phyloP scores from a whole-genome alignment of 768 basidiomycete species.

The Filobasidium wieringae region DNA sequence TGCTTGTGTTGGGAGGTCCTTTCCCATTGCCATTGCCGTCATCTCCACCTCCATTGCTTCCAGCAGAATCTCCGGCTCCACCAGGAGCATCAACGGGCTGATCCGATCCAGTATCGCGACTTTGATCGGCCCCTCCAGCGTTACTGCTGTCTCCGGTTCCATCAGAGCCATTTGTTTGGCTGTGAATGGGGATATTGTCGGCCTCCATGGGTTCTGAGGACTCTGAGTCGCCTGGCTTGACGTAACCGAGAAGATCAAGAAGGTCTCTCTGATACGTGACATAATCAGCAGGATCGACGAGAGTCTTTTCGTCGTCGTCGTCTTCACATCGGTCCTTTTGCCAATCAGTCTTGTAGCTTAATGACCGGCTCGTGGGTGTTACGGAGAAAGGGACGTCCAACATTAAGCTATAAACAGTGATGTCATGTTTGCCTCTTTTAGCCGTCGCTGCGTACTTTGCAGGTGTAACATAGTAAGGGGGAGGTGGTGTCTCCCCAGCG shows the following conservation, averaged over 20 bases:
- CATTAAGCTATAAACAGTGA: neutral
- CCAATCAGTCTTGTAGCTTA: too few species aligned
- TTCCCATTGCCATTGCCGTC: neutral
- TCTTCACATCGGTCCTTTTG: too few species aligned
- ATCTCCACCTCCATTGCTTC: neutral
- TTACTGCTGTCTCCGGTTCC: too few species aligned
- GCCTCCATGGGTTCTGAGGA: too few species aligned
- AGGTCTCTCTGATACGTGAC: neutral
- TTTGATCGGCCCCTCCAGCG: too few species aligned
- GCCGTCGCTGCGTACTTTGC: neutral
- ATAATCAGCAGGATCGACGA: neutral
- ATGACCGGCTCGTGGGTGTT: too few species aligned
- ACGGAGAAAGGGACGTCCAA: neutral
- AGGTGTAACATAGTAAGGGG: neutral
- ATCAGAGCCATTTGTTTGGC: too few species aligned
- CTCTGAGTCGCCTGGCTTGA: too few species aligned
- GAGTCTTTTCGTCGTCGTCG: neutral
- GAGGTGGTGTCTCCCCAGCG: neutral
- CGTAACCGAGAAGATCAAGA: neutral
- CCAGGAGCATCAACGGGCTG: neutral
- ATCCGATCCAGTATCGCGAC: neutral
- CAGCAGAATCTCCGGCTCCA: neutral
- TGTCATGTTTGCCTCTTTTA: neutral
- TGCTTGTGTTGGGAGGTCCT: neutral
- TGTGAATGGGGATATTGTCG: too few species aligned